Base-by-base conservation (phyloP, 768 basidiomycete species). In the Phaffia australis region DNA sequence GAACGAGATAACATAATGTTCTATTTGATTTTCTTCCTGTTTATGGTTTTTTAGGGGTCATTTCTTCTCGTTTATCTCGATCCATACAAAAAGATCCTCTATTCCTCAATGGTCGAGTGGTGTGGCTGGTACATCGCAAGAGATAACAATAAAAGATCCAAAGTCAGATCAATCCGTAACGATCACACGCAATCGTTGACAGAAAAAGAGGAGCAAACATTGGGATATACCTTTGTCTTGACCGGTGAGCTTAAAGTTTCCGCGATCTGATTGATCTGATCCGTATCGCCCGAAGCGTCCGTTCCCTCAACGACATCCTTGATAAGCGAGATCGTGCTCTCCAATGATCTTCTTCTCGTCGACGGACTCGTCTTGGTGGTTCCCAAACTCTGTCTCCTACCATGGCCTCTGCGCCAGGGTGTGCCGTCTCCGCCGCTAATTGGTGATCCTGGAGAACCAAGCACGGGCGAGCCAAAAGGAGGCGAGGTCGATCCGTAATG, bases 251-350 rank as follows among this genome's bases (percentile, higher is more conserved):
- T 61, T 18, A 67, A 21, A 23, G 32, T 42, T n/a, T 78, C 77
- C 3, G 77, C 77, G 23, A 78, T 68, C 52, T 72, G 71, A 60
- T 73, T 71, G 23, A 76, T 66, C 65, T 74, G 72, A 14, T 62
- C 71, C 70, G 81, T 80, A 54, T 64, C 55, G 1, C 72, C 72
- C 56, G 75, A 70, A 42, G 80, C 80, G 71, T 78, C 75, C 42
- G 81, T 85, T 42, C 88, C 88, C 60, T 94, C 92, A 77, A 87
- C 84, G 7, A 88, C 94, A 71, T 90, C 89, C 77, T 92, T 86
- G 73, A 98, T 94, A 75, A 97, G 83, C 69, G 86, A 86, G 81
- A 93, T 91, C 61, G 95, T 98, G 75, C 87, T 92, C 80, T 97
- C 94, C 75, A 98, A 76, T 75, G 88, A 90, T 75, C 94, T 80